Percentiles rank a stretch among this genome's conserved stretches.
Evolutionary conservation across 345 rosid genomes (phyloP).

Genomic region (Aquilaria yunnanensis): DNA sequence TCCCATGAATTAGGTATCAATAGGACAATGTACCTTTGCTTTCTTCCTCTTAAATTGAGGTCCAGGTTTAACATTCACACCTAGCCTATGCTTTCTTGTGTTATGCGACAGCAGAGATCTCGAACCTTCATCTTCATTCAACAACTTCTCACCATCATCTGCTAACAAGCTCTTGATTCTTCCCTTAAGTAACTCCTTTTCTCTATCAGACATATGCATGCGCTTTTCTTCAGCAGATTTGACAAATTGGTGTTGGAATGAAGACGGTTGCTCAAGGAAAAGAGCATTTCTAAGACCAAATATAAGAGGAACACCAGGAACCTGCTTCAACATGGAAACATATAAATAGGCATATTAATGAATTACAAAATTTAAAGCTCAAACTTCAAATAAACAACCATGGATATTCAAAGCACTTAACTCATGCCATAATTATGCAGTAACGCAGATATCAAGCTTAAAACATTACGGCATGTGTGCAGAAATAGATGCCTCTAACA

Average conservation of each 20-base stretch:
- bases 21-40: slow-evolving; percentile 48
- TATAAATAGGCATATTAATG: not conserved
- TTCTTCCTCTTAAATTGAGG: slow-evolving; percentile 76
- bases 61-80: slow-evolving; percentile 54
- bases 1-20: slow-evolving; percentile 1
- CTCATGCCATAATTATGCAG: not conserved
- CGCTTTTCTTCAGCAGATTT: slow-evolving; percentile 57
- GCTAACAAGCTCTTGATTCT: slow-evolving; percentile 29
- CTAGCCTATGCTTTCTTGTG: slow-evolving; percentile 20
- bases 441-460: not conserved
- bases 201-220: slow-evolving; percentile 41
- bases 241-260: slow-evolving; percentile 55
- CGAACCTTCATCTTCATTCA: slow-evolving; percentile 32
- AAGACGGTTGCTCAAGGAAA: slow-evolving; percentile 74
- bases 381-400: not conserved
- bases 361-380: not conserved
- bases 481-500: not conserved
- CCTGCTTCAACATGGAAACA: slow-evolving; percentile 31
- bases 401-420: not conserved
- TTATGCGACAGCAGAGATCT: slow-evolving; percentile 18
- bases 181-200: slow-evolving; percentile 36
- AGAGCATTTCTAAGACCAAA: slow-evolving; percentile 69
- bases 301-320: slow-evolving; percentile 73
- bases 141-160: slow-evolving; percentile 19
- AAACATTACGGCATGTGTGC: not conserved